Evolutionary conservation across 169 alveolate species (phyloP).

Genomic region (Plasmodium sp.): DNA sequence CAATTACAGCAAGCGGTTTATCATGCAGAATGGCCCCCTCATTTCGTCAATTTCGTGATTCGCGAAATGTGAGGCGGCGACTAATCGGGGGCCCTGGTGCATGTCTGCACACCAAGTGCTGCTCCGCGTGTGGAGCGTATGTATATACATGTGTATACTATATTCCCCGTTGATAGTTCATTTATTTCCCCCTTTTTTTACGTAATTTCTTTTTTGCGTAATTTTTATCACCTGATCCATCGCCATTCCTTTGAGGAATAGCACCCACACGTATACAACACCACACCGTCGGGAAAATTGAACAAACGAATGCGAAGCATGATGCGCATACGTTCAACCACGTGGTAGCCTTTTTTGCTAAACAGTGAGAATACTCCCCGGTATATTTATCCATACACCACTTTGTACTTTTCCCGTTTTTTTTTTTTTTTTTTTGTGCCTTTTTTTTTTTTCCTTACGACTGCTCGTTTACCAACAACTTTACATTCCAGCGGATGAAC

Average conservation of each 20-base stretch:
- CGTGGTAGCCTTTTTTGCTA: background rate
- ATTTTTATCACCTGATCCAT: background rate
- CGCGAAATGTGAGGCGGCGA: background rate
- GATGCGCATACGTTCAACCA: background rate
- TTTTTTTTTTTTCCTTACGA: background rate
- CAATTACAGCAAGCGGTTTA: slow-evolving; percentile 23
- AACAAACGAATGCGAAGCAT: background rate
- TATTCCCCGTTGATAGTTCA: background rate
- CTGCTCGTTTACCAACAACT: background rate
- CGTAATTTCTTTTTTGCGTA: background rate
- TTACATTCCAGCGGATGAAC: background rate
- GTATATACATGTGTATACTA: background rate
- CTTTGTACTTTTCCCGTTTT: too few species aligned
- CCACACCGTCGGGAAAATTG: background rate
- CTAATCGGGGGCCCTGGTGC: background rate
- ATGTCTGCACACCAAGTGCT: background rate
- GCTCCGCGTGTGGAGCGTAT: background rate
- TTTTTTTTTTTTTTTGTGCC: background rate
- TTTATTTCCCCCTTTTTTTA: background rate
- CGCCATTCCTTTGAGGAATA: background rate
- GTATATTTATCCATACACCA: background rate
- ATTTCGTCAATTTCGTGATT: slow-evolving; percentile 20
- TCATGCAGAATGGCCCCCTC: slow-evolving; percentile 20
- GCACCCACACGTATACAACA: background rate
- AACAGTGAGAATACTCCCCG: background rate